Conservation (phyloP, 164 flowering plant genomes). For the Cinnamomum micranthum region DNA sequence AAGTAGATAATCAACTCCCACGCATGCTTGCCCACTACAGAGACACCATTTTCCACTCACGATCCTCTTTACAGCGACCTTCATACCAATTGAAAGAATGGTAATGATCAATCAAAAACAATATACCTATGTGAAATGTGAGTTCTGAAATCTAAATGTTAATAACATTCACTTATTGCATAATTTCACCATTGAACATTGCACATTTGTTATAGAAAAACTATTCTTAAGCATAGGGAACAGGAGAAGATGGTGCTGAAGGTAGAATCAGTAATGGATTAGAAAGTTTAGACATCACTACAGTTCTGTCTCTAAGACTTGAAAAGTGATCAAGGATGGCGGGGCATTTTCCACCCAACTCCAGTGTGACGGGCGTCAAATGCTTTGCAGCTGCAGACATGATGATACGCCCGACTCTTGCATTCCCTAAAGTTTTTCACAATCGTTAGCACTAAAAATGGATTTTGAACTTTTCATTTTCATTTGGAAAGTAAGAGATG, state of each 20-base stretch:
- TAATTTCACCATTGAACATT: not conserved
- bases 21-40: constrained; percentile 76
- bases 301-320: not conserved
- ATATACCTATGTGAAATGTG: not conserved
- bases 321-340: constrained; percentile 35
- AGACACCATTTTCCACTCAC: constrained; percentile 64
- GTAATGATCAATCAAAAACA: not conserved
- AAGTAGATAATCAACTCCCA: constrained; percentile 69
- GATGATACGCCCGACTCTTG: constrained; percentile 56
- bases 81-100: not conserved
- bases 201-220: not conserved
- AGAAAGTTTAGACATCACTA: not conserved
- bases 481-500: not conserved
- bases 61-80: constrained; percentile 66
- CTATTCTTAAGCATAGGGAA: not conserved
- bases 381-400: constrained; percentile 86
- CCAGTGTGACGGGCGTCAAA: constrained; percentile 83
- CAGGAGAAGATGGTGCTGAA: not conserved
- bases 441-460: not conserved
- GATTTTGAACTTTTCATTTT: not conserved
- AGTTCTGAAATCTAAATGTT: too few species aligned
- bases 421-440: constrained; percentile 47
- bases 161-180: not conserved
- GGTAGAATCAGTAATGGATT: not conserved
- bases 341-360: constrained; percentile 95